Evolutionary conservation across 2,329 filamentous ascomycete genomes (phyloP).

Genomic region (Colletotrichum sp.): DNA sequence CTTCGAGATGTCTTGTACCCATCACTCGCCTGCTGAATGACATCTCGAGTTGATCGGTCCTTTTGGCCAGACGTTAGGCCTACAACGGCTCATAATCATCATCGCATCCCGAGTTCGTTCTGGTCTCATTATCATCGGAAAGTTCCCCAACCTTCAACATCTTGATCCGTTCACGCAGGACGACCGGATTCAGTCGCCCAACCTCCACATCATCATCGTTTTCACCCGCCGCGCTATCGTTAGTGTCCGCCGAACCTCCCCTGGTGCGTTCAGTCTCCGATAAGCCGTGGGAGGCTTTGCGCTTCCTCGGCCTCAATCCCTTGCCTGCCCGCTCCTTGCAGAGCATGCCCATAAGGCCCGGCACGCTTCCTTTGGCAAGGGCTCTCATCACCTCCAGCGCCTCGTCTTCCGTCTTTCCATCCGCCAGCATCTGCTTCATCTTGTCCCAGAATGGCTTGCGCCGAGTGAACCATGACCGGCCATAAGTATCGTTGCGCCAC

Average conservation of each 20-base stretch:
- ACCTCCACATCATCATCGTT: too few relatives aligned
- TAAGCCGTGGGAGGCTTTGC: not conserved
- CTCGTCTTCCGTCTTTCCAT: conserved; percentile 3
- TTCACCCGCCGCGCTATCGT: too few relatives aligned
- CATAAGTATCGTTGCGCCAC: conserved; percentile 10
- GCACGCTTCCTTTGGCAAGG: not conserved
- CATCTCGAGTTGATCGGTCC: not conserved
- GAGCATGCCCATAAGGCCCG: not conserved
- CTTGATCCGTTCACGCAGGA: not conserved
- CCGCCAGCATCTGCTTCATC: conserved; percentile 1
- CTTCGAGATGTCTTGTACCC: rapidly evolving
- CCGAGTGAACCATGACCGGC: conserved; percentile 17
- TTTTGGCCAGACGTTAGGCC: not conserved
- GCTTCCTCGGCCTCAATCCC: not conserved
- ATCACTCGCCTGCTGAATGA: not conserved
- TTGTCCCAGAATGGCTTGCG: conserved; percentile 18
- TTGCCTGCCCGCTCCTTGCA: not conserved
- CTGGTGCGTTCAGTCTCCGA: not conserved
- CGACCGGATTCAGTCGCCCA: not conserved
- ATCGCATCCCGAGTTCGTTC: not conserved
- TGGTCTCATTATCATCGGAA: not conserved
- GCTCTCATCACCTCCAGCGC: not conserved
- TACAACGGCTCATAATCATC: not conserved
- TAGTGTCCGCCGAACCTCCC: not conserved
- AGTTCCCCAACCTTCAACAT: not conserved